Conservation (phyloP, 352 stramenopile species). For the Globisporangium apiculatum region DNA sequence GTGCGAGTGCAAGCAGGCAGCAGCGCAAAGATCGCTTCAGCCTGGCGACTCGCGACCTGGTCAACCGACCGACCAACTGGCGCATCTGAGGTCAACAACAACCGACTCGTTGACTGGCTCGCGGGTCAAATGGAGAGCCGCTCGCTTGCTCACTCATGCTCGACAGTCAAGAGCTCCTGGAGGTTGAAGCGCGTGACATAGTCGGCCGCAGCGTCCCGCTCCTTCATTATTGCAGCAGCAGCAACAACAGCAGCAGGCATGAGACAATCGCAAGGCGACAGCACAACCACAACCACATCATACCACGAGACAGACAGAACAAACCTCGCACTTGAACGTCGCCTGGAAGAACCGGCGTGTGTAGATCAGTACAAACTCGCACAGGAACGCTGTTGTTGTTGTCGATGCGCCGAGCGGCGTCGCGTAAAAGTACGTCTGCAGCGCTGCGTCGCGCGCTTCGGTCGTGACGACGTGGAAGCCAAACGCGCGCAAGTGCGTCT, state of each 20-base stretch:
- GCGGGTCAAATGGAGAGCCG: neutral
- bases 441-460: slow-evolving; percentile 45
- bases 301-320: too few relatives aligned
- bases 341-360: slow-evolving; percentile 71
- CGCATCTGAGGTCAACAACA: too few relatives aligned
- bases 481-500: slow-evolving; percentile 30
- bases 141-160: slow-evolving; percentile 8
- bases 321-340: slow-evolving; percentile 77
- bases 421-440: slow-evolving; percentile 71
- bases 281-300: too few relatives aligned
- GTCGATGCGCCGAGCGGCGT: slow-evolving; percentile 27
- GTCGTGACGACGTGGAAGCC: slow-evolving; percentile 51
- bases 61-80: neutral
- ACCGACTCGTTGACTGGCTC: neutral
- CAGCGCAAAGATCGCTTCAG: too few relatives aligned
- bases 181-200: slow-evolving; percentile 72
- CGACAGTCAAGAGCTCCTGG: slow-evolving; percentile 46
- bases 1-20: too few relatives aligned
- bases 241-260: slow-evolving; percentile 1
- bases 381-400: slow-evolving; percentile 41
- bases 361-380: slow-evolving; percentile 73
- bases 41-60: too few relatives aligned
- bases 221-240: slow-evolving; percentile 14
- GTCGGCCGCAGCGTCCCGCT: slow-evolving; percentile 38
- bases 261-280: slow-evolving; percentile 3